These are phyloP conservation scores for Salmacisia buchloeana DNA, from an alignment of 1,284 basidiomycete genomes.

Conservation along the genomic window DNA sequence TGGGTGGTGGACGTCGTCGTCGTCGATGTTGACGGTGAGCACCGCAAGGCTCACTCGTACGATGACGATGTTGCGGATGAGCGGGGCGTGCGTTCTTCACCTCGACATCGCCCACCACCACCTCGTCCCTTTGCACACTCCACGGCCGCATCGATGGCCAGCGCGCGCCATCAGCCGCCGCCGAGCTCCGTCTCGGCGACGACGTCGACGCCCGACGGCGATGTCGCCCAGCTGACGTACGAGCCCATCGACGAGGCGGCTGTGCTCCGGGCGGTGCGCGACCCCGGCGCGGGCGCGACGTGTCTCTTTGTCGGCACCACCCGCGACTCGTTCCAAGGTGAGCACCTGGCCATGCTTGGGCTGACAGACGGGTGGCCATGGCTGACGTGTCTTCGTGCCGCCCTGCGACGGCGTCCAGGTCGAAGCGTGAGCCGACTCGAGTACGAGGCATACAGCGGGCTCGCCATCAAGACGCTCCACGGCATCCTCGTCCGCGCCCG, in stretches of 20 bases:
- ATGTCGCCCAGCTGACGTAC: slow-evolving; percentile 30
- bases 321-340: slow-evolving; percentile 61
- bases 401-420: slow-evolving; percentile 59
- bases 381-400: slow-evolving; percentile 38
- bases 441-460: slow-evolving; percentile 71
- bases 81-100: too few relatives aligned
- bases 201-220: slow-evolving; percentile 13
- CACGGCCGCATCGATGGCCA: background rate
- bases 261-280: slow-evolving; percentile 20
- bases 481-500: slow-evolving; percentile 18
- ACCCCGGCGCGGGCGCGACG: slow-evolving; percentile 29
- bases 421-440: slow-evolving; percentile 68
- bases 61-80: too few relatives aligned
- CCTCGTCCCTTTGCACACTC: background rate
- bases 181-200: background rate
- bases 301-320: slow-evolving; percentile 71
- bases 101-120: too few relatives aligned
- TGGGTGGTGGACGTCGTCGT: background rate
- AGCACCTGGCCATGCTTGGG: slow-evolving; percentile 9
- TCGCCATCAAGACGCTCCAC: slow-evolving; percentile 66
- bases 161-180: background rate
- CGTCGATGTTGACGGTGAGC: background rate
- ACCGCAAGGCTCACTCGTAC: too few relatives aligned
- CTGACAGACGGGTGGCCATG: background rate
- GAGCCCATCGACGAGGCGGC: slow-evolving; percentile 24